Evolutionary conservation across 1,284 basidiomycete genomes (phyloP).

Genomic region (Cerrena zonata): DNA sequence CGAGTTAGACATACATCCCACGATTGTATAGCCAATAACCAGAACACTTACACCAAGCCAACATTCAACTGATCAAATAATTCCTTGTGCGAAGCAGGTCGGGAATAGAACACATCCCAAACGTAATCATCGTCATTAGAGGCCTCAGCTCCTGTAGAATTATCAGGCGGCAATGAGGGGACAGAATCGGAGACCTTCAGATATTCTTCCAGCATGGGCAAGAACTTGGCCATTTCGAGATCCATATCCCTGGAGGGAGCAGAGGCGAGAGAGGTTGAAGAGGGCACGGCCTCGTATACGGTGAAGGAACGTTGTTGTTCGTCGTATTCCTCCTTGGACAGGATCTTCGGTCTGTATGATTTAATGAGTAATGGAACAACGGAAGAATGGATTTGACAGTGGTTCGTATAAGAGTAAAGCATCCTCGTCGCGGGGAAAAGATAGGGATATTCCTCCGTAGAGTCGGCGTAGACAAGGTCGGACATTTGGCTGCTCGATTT

Average conservation of each 20-base stretch:
- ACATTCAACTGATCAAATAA: constrained; percentile 54
- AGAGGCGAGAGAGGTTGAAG: constrained; percentile 22
- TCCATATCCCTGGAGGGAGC: constrained; percentile 33
- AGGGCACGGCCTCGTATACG: constrained; percentile 66
- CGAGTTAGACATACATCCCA: not conserved
- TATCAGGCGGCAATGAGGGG: constrained; percentile 6
- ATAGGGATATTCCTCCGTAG: not conserved
- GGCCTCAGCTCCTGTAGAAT: not conserved
- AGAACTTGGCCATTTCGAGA: constrained; percentile 66
- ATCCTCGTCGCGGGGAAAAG: not conserved
- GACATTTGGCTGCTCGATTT: too few species aligned
- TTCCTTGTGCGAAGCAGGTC: constrained; percentile 51
- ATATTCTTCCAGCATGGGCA: constrained; percentile 67
- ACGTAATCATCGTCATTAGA: constrained; percentile 55
- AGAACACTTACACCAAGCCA: constrained; percentile 53
- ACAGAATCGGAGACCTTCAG: constrained; percentile 37
- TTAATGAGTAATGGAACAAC: not conserved
- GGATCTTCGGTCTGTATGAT: constrained; percentile 40
- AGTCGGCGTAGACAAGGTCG: too few species aligned
- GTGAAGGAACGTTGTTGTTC: constrained; percentile 33
- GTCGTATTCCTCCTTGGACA: constrained; percentile 44
- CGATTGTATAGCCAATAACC: not conserved
- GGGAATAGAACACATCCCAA: constrained; percentile 74
- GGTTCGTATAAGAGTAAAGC: not conserved
- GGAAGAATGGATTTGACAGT: not conserved